Conservation (phyloP, 1,139 yeast species). For the Candida neerlandica region DNA sequence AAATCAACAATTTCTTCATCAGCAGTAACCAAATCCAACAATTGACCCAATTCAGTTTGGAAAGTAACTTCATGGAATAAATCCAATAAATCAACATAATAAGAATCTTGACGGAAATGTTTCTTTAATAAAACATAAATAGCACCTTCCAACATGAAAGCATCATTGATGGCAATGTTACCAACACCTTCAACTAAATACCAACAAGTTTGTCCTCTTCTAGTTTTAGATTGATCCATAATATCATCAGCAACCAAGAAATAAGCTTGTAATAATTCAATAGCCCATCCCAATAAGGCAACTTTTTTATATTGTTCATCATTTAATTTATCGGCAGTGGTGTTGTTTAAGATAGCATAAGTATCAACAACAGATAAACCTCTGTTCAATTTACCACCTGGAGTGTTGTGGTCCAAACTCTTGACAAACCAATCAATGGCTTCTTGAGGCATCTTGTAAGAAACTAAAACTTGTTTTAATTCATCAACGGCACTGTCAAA, state of each 20-base stretch:
- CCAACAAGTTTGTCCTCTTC: slow-evolving; percentile 99
- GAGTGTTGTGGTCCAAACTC: slow-evolving; percentile 81
- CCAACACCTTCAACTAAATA: slow-evolving; percentile 79
- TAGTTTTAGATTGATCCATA: slow-evolving; percentile 96
- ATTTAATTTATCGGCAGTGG: slow-evolving; percentile 58
- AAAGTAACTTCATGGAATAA: slow-evolving; percentile 93
- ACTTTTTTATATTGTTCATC: slow-evolving; percentile 77
- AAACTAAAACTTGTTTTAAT: slow-evolving; percentile 59
- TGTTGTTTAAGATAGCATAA: slow-evolving; percentile 74
- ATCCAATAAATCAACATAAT: slow-evolving; percentile 89
- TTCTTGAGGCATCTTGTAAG: slow-evolving; percentile 82
- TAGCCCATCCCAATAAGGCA: slow-evolving; percentile 93
- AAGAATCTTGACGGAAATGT: slow-evolving; percentile 78
- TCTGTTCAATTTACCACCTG: slow-evolving; percentile 96
- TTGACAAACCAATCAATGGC: slow-evolving; percentile 86
- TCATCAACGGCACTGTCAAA: slow-evolving; percentile 84
- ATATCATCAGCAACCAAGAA: slow-evolving; percentile 98
- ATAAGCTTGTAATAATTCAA: slow-evolving; percentile 94
- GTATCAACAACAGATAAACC: slow-evolving; percentile 96
- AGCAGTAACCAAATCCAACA: slow-evolving; percentile 92
- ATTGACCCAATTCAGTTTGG: slow-evolving; percentile 97
- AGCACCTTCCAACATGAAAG: slow-evolving; percentile 96
- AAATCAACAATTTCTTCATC: slow-evolving; percentile 94
- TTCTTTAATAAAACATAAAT: slow-evolving; percentile 87
- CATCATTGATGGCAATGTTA: slow-evolving; percentile 94